Evolutionary conservation across 306 rosid species (phyloP).

Genomic region (Castanea mollissima): DNA sequence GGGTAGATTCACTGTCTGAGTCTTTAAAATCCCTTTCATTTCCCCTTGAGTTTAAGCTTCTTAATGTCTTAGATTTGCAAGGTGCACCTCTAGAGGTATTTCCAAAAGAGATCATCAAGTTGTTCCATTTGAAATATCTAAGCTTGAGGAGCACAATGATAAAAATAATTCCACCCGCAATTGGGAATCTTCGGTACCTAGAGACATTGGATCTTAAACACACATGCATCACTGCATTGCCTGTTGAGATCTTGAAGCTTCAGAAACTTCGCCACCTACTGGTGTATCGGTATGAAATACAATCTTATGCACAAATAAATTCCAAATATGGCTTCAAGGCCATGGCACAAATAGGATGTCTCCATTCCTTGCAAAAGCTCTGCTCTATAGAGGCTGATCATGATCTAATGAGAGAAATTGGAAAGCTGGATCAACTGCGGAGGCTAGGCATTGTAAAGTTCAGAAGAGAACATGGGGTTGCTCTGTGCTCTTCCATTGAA

Average conservation of each 20-base stretch:
- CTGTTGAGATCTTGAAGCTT: conserved; percentile 43
- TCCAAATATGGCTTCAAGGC: conserved; percentile 37
- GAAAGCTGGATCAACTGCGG: conserved; percentile 38
- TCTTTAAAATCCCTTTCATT: conserved; percentile 29
- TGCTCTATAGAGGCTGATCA: conserved; percentile 49
- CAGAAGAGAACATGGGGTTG: conserved; percentile 41
- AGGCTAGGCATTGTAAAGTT: conserved; percentile 36
- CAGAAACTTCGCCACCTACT: conserved; percentile 47
- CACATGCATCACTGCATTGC: conserved; percentile 37
- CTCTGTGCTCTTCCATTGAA: conserved; percentile 41
- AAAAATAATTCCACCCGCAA: conserved; percentile 28
- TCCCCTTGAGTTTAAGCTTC: conserved; percentile 36
- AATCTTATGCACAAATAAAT: conserved; percentile 26
- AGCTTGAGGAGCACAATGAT: conserved; percentile 44
- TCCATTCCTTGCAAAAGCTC: conserved; percentile 47
- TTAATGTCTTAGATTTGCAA: conserved; percentile 41
- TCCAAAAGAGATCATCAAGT: conserved; percentile 26
- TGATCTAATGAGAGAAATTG: conserved; percentile 28
- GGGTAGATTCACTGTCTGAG: conserved; percentile 19
- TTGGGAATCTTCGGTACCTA: conserved; percentile 41
- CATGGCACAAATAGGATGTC: conserved; percentile 27
- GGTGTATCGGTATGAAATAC: conserved; percentile 28
- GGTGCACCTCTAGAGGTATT: conserved; percentile 31
- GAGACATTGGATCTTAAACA: conserved; percentile 51
- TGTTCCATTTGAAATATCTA: conserved; percentile 37